Conservation (phyloP, 495 filamentous ascomycete species). For the Sporormia fimetaria region DNA sequence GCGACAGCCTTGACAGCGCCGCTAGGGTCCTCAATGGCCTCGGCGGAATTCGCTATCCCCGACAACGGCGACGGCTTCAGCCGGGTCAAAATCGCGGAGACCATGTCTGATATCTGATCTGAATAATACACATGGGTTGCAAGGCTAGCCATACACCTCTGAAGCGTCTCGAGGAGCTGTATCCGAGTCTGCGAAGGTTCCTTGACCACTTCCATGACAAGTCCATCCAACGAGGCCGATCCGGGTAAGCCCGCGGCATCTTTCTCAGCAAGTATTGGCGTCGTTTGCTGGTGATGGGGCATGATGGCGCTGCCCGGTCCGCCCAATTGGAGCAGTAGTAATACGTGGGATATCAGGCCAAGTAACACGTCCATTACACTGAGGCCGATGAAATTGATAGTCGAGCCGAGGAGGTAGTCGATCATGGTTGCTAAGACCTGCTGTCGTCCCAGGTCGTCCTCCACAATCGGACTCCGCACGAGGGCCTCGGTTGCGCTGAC, state of each 20-base stretch:
- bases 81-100: conserved; percentile 60
- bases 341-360: conserved; percentile 67
- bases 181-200: conserved; percentile 38
- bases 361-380: conserved; percentile 86
- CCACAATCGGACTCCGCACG: conserved; percentile 48
- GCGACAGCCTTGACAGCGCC: conserved; percentile 32
- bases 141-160: conserved; percentile 70
- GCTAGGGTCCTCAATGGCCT: conserved; percentile 33
- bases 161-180: conserved; percentile 53
- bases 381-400: conserved; percentile 84
- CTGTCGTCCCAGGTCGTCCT: conserved; percentile 56
- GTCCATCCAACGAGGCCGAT: conserved; percentile 12
- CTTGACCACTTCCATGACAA: conserved; percentile 26
- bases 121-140: conserved; percentile 90
- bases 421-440: conserved; percentile 62
- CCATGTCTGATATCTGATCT: conserved; percentile 88
- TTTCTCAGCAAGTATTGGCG: conserved; percentile 15
- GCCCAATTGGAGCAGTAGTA: conserved; percentile 56
- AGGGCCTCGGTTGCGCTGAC: conserved; percentile 67
- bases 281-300: conserved; percentile 28
- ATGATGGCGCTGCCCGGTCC: conserved; percentile 36
- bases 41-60: conserved; percentile 29
- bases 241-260: neutral
- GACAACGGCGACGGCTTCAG: conserved; percentile 52
- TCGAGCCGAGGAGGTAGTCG: conserved; percentile 67